Evolutionary conservation across 2,329 filamentous ascomycete species (phyloP), one percentile per base, ranked within the genome.

Genomic region (Alternaria arborescens): DNA sequence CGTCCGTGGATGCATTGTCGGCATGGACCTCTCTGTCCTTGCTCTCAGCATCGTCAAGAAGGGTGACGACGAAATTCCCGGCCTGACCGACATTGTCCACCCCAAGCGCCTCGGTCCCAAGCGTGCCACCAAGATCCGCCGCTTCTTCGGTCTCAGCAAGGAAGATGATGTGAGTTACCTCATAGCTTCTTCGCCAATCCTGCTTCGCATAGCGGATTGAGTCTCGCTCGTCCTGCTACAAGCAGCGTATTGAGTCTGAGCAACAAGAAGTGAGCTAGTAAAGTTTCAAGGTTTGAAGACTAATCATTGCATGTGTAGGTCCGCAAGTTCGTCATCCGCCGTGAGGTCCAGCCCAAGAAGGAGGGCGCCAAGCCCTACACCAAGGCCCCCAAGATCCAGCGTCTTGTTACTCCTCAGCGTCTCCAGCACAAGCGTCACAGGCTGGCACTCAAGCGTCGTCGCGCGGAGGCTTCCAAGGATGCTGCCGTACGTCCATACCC

Each of bases 381-480:
- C 91, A 99, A 99, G 92, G 95, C 95, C 79, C 95, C 95, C 84
- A 96, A 94, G 89, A 99, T 99, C 86, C 95, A 99, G 90, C 93
- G 95, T 83, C 93, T 99, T 78, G 93, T 99, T 79, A 99, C 95
- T 80, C 95, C 95, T 83, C 95, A 98, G 87, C 95, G 95, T 84
- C 93, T 99, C 81, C 95, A 99, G 89, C 95, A 97, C 91, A 99
- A 98, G 92, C 93, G 95, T 80, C 95, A 98, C 88, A 89, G 94
- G 78, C 87, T 96, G 79, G 94, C 95, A 80, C 91, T 99, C 86
- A 99, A 99, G 93, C 93, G 94, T 84, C 94, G 95, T 84, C 92
- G 93, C 82, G 86, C 94, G 80, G 95, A 99, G 88, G 91, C 94
- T 85, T 89, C 93, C 86, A 97, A 97, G 90, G 95, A 99, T 82